Conservation (phyloP, 208 protist species). For the Dictyostelium gargantuum region DNA sequence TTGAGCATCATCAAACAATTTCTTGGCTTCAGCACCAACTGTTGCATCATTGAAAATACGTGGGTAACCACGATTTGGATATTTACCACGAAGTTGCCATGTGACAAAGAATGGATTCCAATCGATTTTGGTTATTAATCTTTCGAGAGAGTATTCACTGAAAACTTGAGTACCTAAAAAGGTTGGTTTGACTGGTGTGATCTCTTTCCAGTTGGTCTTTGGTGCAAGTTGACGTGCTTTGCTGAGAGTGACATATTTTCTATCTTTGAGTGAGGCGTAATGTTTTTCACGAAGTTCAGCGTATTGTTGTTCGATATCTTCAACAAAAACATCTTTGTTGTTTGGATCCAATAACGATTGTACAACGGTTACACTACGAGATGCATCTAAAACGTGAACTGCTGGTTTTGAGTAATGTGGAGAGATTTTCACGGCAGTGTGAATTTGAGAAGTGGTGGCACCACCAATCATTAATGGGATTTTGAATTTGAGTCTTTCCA, state of each 20-base stretch:
- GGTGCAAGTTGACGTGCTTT: slow-evolving; percentile 84
- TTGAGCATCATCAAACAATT: slow-evolving; percentile 92
- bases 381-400: slow-evolving; percentile 96
- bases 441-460: slow-evolving; percentile 96
- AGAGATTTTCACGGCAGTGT: slow-evolving; percentile 97
- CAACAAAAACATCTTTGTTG: slow-evolving; percentile 72
- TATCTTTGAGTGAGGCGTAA: slow-evolving; percentile 91
- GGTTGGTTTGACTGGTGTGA: neutral
- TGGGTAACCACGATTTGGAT: slow-evolving; percentile 95
- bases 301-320: slow-evolving; percentile 91
- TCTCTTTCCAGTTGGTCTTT: slow-evolving; percentile 85
- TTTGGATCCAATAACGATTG: slow-evolving; percentile 73
- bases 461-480: slow-evolving; percentile 95
- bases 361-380: slow-evolving; percentile 91
- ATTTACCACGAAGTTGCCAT: slow-evolving; percentile 93
- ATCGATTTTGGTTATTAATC: slow-evolving; percentile 93
- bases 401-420: slow-evolving; percentile 88
- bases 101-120: slow-evolving; percentile 93
- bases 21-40: slow-evolving; percentile 92
- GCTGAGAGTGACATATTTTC: slow-evolving; percentile 88
- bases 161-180: slow-evolving; percentile 77
- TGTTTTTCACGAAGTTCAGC: slow-evolving; percentile 93
- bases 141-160: slow-evolving; percentile 88
- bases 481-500: slow-evolving; percentile 89
- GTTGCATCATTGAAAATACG: slow-evolving; percentile 96